These are phyloP conservation scores for Posidonia australis DNA, from an alignment of 106 monocot genomes.

Conservation along the genomic window DNA sequence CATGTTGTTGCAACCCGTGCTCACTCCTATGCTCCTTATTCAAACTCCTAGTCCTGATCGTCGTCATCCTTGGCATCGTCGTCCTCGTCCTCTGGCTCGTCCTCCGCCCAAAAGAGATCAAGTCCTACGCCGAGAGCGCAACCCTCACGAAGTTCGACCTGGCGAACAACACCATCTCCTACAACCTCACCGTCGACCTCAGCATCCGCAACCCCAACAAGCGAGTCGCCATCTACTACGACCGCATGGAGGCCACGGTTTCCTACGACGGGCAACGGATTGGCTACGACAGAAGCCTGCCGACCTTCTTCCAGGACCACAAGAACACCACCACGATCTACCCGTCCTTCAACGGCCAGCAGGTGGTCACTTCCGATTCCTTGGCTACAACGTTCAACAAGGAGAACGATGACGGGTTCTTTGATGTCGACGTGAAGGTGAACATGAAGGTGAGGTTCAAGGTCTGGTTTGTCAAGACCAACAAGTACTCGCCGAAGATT, in stretches of 20 bases:
- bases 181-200: constrained; percentile 48
- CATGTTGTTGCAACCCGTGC: constrained; percentile 17
- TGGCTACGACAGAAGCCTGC: constrained; percentile 14
- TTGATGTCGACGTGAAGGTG: constrained; percentile 8
- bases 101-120: constrained; percentile 20
- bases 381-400: neutral
- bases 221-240: constrained; percentile 63
- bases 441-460: constrained; percentile 20
- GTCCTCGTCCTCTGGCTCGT: constrained; percentile 26
- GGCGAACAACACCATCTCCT: constrained; percentile 19
- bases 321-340: constrained; percentile 50
- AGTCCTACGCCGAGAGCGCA: constrained; percentile 18
- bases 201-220: constrained; percentile 69
- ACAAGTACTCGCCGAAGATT: constrained; percentile 13
- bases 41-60: constrained; percentile 14
- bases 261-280: constrained; percentile 45
- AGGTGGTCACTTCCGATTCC: neutral
- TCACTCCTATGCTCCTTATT: constrained; percentile 14
- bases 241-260: constrained; percentile 34
- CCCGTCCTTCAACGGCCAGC: constrained; percentile 32
- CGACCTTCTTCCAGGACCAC: constrained; percentile 58
- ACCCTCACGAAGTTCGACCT: constrained; percentile 14
- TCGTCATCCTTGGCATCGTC: constrained; percentile 18
- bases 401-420: constrained; percentile 18
- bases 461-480: constrained; percentile 24